Conservation (phyloP, 2,329 filamentous ascomycete genomes). For the Mycosphaerella arachidis region DNA sequence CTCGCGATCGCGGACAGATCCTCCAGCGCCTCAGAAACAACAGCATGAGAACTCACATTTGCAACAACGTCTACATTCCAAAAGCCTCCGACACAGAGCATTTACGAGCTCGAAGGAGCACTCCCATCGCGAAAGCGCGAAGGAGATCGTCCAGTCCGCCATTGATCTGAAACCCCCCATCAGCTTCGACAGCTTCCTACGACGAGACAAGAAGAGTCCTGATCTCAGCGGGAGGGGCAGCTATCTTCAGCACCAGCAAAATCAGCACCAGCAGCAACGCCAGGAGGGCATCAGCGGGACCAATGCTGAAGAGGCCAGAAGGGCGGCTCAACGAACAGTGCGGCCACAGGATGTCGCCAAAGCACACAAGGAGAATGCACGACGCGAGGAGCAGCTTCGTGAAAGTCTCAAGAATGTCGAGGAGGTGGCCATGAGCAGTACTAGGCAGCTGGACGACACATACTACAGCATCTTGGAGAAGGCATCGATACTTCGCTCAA, state of each 20-base stretch:
- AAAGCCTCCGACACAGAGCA: constrained; percentile 20
- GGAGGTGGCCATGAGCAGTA: constrained; percentile 56
- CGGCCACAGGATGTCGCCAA: constrained; percentile 38
- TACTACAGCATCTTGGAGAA: constrained; percentile 72
- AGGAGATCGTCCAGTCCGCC: constrained; percentile 43
- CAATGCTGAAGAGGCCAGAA: constrained; percentile 13
- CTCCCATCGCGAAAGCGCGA: constrained; percentile 28
- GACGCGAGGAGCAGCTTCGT: constrained; percentile 38
- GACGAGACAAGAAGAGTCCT: constrained; percentile 30
- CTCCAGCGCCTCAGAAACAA: constrained; percentile 12
- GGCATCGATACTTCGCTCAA: constrained; percentile 59
- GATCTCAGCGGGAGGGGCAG: constrained; percentile 24
- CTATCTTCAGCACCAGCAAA: constrained; percentile 6
- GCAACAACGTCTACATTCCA: constrained; percentile 19
- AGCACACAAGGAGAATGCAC: constrained; percentile 37
- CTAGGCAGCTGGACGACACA: constrained; percentile 64
- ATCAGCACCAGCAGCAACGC: constrained; percentile 4
- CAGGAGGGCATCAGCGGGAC: constrained; percentile 6
- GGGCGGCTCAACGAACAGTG: constrained; percentile 24
- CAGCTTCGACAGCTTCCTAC: constrained; percentile 41
- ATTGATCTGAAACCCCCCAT: constrained; percentile 42
- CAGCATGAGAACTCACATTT: constrained; percentile 17
- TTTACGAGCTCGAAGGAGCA: constrained; percentile 20
- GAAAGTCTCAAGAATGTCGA: constrained; percentile 43
- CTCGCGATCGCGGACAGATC: constrained; percentile 19